Evolutionary conservation across 148 eudicot genomes (phyloP), one percentile per base, ranked within the genome.

Genomic region (Heliamphora exappendiculata): DNA sequence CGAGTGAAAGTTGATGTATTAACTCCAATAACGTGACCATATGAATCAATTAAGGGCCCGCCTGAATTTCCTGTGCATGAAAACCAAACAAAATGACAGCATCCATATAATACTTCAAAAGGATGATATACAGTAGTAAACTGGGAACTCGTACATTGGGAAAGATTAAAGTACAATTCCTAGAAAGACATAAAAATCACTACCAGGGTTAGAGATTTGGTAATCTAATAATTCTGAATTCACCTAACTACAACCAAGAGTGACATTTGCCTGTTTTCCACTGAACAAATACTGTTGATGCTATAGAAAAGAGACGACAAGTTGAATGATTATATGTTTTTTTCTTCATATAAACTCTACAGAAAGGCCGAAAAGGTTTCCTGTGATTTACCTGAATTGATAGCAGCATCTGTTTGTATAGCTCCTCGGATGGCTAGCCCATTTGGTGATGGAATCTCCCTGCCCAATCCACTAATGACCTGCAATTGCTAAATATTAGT

Each of bases 341-440:
- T 17, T 39, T 34, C 70, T 39, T 39, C 47, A 19, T 3, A 37
- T 9, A 22, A 63, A 36, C 50, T 39, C 71, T 39, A 67, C 50
- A 2, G 1, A 67, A 41, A 67, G 16, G 50, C 51, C 0, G 11
- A 73, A 3, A 16, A 69, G 5, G 24, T 42, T 28, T 26, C 20
- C 36, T 20, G 29, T 58, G 62, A 29, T 26, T 80, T 64, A 94
- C 98, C 98, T 60, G 98, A 86, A 80, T 92, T 94, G 74, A 94
- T 94, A 73, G 97, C 93, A 82, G 98, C 93, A 88, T 94, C 98
- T 26, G 98, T 94, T 89, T 94, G 98, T 83, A 94, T 94, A 74
- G 93, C 98, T 79, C 97, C 97, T 68, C 91, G 86, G 74, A 94
- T 94, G 82, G 97, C 90, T 79, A 82, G 90, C 78, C 98, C 98